A percentile compares a stretch with the other conserved stretches of the same genome.
Evolutionary conservation across 805 yeast genomes (phyloP).

Genomic region (Pichia cabralensis): DNA sequence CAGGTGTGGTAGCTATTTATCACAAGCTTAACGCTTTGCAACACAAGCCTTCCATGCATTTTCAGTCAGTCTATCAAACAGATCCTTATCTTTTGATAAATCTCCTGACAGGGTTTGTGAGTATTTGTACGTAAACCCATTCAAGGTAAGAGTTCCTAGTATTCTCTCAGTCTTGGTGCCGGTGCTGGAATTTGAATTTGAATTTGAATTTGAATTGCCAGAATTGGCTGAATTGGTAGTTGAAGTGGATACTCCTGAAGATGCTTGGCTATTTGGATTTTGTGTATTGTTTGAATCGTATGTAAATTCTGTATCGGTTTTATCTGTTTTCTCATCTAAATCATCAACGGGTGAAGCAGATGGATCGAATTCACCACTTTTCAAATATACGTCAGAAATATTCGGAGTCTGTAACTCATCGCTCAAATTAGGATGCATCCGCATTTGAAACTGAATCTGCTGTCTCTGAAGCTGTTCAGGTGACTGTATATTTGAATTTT

Average conservation of each 20-base stretch:
- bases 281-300: too few relatives aligned
- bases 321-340: too few relatives aligned
- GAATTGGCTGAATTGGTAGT: not conserved
- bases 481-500: not conserved
- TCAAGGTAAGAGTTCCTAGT: slow-evolving; percentile 15
- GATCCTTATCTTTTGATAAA: slow-evolving; percentile 9
- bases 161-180: slow-evolving; percentile 6
- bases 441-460: slow-evolving; percentile 1
- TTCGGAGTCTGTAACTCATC: not conserved
- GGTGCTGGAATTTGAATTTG: slow-evolving; percentile 1
- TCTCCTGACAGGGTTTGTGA: slow-evolving; percentile 11
- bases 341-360: too few relatives aligned
- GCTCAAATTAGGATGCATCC: slow-evolving; percentile 2
- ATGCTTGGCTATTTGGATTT: too few relatives aligned
- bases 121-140: slow-evolving; percentile 14
- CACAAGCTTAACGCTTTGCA: slow-evolving; percentile 4
- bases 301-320: too few relatives aligned
- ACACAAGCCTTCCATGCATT: slow-evolving; percentile 15
- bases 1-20: too few relatives aligned
- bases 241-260: too few relatives aligned
- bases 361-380: too few relatives aligned
- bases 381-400: slow-evolving; percentile 8
- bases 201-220: not conserved
- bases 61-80: slow-evolving; percentile 15
- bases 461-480: slow-evolving; percentile 3